These are phyloP conservation scores for Apostasia ramifera DNA, from an alignment of 106 monocot genomes.

Conservation along the genomic window DNA sequence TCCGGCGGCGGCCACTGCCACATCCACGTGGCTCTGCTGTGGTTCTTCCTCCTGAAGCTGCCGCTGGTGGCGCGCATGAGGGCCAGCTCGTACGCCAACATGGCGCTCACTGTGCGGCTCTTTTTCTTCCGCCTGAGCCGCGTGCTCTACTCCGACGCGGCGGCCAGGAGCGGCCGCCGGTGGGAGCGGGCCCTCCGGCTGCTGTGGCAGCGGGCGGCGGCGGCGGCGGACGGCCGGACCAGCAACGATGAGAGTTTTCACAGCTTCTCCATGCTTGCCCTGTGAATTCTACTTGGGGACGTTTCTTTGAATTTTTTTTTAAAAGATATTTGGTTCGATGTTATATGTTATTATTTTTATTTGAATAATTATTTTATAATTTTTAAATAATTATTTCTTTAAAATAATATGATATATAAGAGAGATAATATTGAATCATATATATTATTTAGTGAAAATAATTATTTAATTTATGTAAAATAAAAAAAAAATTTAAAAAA, in stretches of 20 bases:
- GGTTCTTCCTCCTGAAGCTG: conserved; percentile 42
- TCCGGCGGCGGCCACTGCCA: conserved; percentile 16
- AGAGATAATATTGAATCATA: too few relatives aligned
- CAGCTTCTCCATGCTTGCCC: conserved; percentile 25
- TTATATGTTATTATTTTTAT: background rate
- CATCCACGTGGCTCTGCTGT: conserved; percentile 28
- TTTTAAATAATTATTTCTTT: background rate
- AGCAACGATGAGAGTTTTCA: conserved; percentile 25
- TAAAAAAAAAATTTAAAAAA: too few relatives aligned
- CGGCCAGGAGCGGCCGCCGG: conserved; percentile 14
- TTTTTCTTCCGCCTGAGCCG: conserved; percentile 39
- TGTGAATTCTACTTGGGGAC: background rate
- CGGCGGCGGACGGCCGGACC: conserved; percentile 2
- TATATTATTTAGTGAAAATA: too few relatives aligned
- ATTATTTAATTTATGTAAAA: too few relatives aligned
- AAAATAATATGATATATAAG: too few relatives aligned
- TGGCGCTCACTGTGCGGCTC: conserved; percentile 25
- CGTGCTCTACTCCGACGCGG: conserved; percentile 20
- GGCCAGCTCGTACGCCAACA: conserved; percentile 14
- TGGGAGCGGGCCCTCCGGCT: conserved; percentile 41
- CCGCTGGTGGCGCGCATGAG: conserved; percentile 16
- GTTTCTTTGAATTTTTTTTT: background rate
- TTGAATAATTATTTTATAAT: background rate
- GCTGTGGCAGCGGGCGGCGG: conserved; percentile 17
- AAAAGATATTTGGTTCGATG: background rate